These are phyloP conservation scores for Conringia planisiliqua DNA, from an alignment of 345 rosid genomes.

Conservation along the genomic window DNA sequence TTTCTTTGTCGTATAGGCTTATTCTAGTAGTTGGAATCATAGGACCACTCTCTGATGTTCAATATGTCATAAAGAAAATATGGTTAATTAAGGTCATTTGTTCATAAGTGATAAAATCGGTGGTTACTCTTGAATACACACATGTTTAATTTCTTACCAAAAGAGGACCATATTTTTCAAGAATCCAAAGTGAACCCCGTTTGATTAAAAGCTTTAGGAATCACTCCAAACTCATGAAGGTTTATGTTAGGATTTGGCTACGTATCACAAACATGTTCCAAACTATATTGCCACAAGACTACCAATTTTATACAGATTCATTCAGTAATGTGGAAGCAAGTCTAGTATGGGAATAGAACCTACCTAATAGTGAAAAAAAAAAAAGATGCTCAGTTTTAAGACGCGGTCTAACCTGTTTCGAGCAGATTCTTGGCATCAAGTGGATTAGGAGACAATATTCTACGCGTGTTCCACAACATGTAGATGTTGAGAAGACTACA, in stretches of 20 bases:
- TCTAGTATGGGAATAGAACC: background rate
- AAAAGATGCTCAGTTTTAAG: background rate
- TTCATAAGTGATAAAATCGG: background rate
- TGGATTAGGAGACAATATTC: constrained; percentile 13
- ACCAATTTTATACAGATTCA: constrained; percentile 43
- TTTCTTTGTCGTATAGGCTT: constrained; percentile 4
- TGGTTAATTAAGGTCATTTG: background rate
- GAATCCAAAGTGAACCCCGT: background rate
- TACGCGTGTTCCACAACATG: background rate
- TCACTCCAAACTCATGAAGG: background rate
- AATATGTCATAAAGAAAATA: constrained; percentile 6
- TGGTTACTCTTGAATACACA: background rate
- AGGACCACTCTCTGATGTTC: constrained; percentile 27
- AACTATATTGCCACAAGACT: constrained; percentile 55
- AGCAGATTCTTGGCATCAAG: constrained; percentile 44
- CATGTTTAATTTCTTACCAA: background rate
- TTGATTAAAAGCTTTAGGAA: background rate
- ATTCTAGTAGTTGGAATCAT: background rate
- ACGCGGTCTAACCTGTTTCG: constrained; percentile 45
- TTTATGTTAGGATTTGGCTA: constrained; percentile 1
- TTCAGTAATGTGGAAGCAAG: constrained; percentile 46
- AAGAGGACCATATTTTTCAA: background rate
- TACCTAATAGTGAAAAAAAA: background rate
- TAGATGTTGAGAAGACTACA: constrained; percentile 46
- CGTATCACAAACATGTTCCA: constrained; percentile 38